Evolutionary conservation across 2,329 filamentous ascomycete species (phyloP).

Genomic region (Talaromyces verruculosus): DNA sequence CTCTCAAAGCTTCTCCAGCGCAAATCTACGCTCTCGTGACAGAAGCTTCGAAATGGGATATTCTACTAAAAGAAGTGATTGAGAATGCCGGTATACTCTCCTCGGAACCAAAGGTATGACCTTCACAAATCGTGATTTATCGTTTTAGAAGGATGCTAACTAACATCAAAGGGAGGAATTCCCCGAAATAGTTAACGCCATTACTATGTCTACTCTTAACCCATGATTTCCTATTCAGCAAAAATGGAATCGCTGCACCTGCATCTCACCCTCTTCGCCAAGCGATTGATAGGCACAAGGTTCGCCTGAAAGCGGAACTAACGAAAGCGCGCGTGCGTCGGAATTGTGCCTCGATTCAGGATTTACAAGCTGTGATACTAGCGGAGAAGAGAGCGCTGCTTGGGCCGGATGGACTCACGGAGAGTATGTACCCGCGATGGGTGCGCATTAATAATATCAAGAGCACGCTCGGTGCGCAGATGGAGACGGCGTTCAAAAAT

Average conservation of each 20-base stretch:
- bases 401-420: conserved; percentile 35
- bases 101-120: conserved; percentile 76
- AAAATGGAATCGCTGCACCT: conserved; percentile 78
- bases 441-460: conserved; percentile 80
- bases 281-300: conserved; percentile 77
- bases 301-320: conserved; percentile 76
- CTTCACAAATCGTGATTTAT: conserved; percentile 9
- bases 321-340: conserved; percentile 73
- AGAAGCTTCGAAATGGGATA: conserved; percentile 89
- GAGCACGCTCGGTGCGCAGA: conserved; percentile 67
- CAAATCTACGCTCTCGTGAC: conserved; percentile 85
- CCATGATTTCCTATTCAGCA: conserved; percentile 82
- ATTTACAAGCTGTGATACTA: conserved; percentile 50
- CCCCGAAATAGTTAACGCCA: conserved; percentile 66
- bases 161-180: conserved; percentile 35
- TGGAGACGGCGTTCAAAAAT: conserved; percentile 70
- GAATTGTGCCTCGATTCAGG: conserved; percentile 66
- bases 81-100: conserved; percentile 73
- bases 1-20: conserved; percentile 73
- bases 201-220: conserved; percentile 75
- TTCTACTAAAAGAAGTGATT: conserved; percentile 82
- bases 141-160: conserved; percentile 31
- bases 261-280: conserved; percentile 73
- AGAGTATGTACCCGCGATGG: conserved; percentile 74
- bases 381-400: conserved; percentile 46